Percentiles rank a stretch among this genome's conserved stretches.
Evolutionary conservation across 2,329 filamentous ascomycete species (phyloP).

Genomic region (Trichoderma cornu-damae): DNA sequence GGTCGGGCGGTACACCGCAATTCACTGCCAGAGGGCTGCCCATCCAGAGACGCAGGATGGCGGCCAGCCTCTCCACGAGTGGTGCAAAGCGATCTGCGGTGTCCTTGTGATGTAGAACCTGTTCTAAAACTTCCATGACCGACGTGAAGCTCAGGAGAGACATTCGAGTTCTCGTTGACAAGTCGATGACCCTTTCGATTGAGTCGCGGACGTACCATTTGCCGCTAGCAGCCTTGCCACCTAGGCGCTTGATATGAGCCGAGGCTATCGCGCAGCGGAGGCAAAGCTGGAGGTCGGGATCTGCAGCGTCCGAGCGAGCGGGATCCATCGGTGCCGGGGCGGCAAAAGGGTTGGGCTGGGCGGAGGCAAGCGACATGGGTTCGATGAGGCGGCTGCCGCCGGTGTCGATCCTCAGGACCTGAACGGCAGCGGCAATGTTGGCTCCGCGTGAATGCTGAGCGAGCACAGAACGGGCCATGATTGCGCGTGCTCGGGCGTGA

Average conservation of each 20-base stretch:
- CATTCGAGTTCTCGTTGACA: conserved; percentile 39
- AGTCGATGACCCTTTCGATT: conserved; percentile 46
- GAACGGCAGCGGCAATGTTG: conserved; percentile 53
- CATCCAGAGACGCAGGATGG: conserved; percentile 56
- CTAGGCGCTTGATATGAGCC: conserved; percentile 49
- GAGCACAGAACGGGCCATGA: conserved; percentile 55
- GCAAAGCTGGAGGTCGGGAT: conserved; percentile 15
- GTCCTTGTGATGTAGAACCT: conserved; percentile 44
- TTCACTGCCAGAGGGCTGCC: conserved; percentile 48
- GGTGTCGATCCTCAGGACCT: conserved; percentile 40
- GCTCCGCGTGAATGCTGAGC: conserved; percentile 49
- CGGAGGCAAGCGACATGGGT: conserved; percentile 43
- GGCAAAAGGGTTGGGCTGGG: conserved; percentile 39
- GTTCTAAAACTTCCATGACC: conserved; percentile 53
- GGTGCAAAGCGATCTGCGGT: conserved; percentile 44
- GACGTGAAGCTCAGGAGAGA: conserved; percentile 57
- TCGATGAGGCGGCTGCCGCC: conserved; percentile 25
- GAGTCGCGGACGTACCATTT: neutral
- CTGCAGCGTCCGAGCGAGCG: neutral
- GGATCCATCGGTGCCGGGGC: conserved; percentile 40
- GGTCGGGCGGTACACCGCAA: conserved; percentile 45
- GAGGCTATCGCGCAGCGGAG: conserved; percentile 31
- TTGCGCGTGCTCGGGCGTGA: conserved; percentile 57
- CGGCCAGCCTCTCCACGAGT: conserved; percentile 53
- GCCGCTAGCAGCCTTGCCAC: conserved; percentile 20